A percentile compares a stretch with the other conserved stretches of the same genome.
Evolutionary conservation across 768 basidiomycete genomes (phyloP).

Genomic region (Lactarius pseudohatsudake): DNA sequence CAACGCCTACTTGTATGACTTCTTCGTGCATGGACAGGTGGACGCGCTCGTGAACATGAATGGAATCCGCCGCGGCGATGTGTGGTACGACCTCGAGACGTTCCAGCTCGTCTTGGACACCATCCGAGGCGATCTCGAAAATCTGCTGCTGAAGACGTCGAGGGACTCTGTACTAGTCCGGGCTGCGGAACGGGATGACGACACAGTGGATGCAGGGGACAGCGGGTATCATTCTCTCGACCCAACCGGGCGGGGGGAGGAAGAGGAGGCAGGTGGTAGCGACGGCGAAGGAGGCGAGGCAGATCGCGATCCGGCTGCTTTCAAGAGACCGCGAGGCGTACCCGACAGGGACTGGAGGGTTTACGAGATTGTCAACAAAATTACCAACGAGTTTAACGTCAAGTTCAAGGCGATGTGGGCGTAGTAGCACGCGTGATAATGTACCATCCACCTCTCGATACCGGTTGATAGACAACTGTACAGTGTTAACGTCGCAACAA

Average conservation of each 20-base stretch:
- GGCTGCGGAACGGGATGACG: conserved; percentile 26
- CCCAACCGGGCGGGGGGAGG: conserved; percentile 34
- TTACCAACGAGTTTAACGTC: conserved; percentile 50
- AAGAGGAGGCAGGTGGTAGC: conserved; percentile 31
- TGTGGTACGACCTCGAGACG: conserved; percentile 66
- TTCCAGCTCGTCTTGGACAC: conserved; percentile 52
- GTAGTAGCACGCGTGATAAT: not conserved
- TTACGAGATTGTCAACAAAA: conserved; percentile 47
- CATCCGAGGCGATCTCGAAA: conserved; percentile 50
- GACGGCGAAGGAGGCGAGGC: not conserved
- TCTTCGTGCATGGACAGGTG: conserved; percentile 63
- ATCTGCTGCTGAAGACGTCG: conserved; percentile 40
- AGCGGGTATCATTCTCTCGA: conserved; percentile 38
- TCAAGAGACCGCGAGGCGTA: conserved; percentile 42
- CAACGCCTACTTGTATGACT: conserved; percentile 57
- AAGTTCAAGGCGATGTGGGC: conserved; percentile 65
- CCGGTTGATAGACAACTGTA: not conserved
- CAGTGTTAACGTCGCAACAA: not conserved
- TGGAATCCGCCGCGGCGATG: conserved; percentile 56
- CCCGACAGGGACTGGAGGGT: conserved; percentile 54
- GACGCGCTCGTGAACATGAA: conserved; percentile 50
- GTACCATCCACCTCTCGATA: too few species aligned
- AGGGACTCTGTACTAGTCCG: conserved; percentile 12
- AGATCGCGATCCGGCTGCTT: conserved; percentile 25
- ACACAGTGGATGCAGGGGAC: conserved; percentile 33